phyloP scores from a whole-genome alignment of 139 green algal genomes.

The Chlamydomonas sp. region DNA sequence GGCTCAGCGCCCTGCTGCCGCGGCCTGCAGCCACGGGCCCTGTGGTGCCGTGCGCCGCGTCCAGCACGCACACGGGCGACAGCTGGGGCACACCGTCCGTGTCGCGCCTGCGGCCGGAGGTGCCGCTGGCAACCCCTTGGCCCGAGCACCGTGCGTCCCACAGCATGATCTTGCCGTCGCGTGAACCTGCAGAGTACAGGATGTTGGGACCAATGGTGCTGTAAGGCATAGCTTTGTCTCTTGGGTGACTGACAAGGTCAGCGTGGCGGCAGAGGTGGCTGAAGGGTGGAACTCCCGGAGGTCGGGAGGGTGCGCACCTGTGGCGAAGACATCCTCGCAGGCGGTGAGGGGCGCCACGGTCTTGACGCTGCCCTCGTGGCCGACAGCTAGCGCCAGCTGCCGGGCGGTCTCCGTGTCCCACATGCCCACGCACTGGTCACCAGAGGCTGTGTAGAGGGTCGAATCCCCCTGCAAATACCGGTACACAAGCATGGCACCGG shows the following conservation, averaged over 20 bases:
- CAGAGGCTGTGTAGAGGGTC: slow-evolving; percentile 77
- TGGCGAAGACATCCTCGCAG: slow-evolving; percentile 72
- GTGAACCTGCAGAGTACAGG: slow-evolving; percentile 50
- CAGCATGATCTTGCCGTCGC: slow-evolving; percentile 78
- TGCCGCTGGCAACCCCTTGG: background rate
- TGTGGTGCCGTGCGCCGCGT: background rate
- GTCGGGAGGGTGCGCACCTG: too few species aligned
- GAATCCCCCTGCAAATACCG: slow-evolving; percentile 45
- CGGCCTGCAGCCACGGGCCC: background rate
- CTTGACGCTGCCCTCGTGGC: slow-evolving; percentile 83
- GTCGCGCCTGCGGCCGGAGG: background rate
- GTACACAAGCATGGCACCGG: too few species aligned
- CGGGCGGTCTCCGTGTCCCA: slow-evolving; percentile 70
- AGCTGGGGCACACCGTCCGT: background rate
- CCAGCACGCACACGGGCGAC: background rate
- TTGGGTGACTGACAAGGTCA: background rate
- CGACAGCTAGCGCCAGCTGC: slow-evolving; percentile 53
- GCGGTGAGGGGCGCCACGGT: slow-evolving; percentile 49
- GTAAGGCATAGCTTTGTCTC: background rate
- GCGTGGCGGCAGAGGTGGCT: too few species aligned
- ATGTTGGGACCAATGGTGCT: background rate
- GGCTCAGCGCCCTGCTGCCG: background rate
- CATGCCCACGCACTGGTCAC: slow-evolving; percentile 73
- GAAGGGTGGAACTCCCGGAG: background rate
- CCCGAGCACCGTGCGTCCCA: slow-evolving; percentile 71